phyloP scores from a whole-genome alignment of 164 flowering plant species.

The Magnolia changhungtana region DNA sequence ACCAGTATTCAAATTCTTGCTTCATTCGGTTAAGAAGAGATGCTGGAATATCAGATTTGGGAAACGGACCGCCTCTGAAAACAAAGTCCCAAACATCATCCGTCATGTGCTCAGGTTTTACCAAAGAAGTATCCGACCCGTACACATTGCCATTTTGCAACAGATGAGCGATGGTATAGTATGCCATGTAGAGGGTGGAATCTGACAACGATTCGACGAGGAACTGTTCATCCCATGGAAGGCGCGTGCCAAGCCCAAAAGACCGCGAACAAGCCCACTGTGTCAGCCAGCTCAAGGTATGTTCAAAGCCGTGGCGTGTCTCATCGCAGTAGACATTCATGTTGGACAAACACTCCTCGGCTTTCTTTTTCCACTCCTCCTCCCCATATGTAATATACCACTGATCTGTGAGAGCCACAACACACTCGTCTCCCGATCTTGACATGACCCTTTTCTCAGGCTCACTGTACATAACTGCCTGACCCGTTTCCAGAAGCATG shows the following conservation, averaged over 20 bases:
- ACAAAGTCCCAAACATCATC: constrained; percentile 89
- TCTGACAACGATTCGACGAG: constrained; percentile 92
- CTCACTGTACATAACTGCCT: constrained; percentile 80
- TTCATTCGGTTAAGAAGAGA: constrained; percentile 68
- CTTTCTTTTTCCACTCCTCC: constrained; percentile 59
- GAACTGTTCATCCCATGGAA: constrained; percentile 87
- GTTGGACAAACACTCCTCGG: constrained; percentile 57
- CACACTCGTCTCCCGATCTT: constrained; percentile 92
- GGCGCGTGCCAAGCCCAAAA: constrained; percentile 49
- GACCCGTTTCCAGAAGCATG: constrained; percentile 54
- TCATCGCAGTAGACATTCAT: constrained; percentile 74
- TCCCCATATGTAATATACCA: constrained; percentile 92
- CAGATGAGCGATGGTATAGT: constrained; percentile 73
- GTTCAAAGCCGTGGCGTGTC: constrained; percentile 79
- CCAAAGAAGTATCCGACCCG: constrained; percentile 42
- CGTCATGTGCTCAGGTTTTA: constrained; percentile 72
- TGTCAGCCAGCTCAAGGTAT: constrained; percentile 72
- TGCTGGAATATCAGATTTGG: constrained; percentile 40
- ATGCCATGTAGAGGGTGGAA: constrained; percentile 90
- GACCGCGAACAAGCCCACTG: constrained; percentile 74
- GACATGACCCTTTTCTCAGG: constrained; percentile 87
- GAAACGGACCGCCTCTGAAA: constrained; percentile 56
- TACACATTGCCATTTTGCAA: constrained; percentile 56
- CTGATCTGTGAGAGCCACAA: constrained; percentile 89
- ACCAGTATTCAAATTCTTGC: constrained; percentile 95